Evolutionary conservation across 164 flowering plant genomes (phyloP), one percentile per base, ranked within the genome.

Genomic region (Umbellularia californica): DNA sequence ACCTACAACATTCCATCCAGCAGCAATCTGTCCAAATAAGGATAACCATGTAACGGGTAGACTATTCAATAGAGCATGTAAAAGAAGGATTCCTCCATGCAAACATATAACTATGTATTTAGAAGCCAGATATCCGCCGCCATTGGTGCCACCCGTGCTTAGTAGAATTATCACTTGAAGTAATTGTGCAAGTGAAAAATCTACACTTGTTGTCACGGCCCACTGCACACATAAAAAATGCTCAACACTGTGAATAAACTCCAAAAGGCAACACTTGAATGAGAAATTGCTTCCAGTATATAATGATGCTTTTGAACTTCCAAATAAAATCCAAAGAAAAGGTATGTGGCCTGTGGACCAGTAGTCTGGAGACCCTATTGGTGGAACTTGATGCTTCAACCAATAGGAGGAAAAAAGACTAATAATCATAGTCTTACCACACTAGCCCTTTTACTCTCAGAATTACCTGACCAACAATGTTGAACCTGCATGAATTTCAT

Each of bases 381-480:
- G 20, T 55, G 60, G 60, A 19, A 55, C 17, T 15, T 17, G 60
- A 55, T 55, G 60, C 60, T 55, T 14, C 19, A 55, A 55, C 60
- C 60, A 55, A 55, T 14, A 4, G 19, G 60, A 55, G 47, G 47
- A 35, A 35, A 14, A 4, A 55, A 14, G 60, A 55, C 60, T 17
- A 55, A 15, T 55, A 55, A 19, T 55, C 60, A 14, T 0, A n/a
- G 60, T 55, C 60, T 13, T 13, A 55, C 60, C 12, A 55, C 60
- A 55, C n/a, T 55, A 19, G 20, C 20, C 60, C 20, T 15, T 19
- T 58, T 41, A 47, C 22, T 71, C 41, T 33, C n/a, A 67, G 71
- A 67, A 60, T 20, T 88, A 95, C 99, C 99, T 95, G 99, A 73
- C 99, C 99, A 81, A 93, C 96, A 81, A 95, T 95, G 87, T 95